Conservation (phyloP, 257 asterid genomes). For the Thymus quinquecostatus region DNA sequence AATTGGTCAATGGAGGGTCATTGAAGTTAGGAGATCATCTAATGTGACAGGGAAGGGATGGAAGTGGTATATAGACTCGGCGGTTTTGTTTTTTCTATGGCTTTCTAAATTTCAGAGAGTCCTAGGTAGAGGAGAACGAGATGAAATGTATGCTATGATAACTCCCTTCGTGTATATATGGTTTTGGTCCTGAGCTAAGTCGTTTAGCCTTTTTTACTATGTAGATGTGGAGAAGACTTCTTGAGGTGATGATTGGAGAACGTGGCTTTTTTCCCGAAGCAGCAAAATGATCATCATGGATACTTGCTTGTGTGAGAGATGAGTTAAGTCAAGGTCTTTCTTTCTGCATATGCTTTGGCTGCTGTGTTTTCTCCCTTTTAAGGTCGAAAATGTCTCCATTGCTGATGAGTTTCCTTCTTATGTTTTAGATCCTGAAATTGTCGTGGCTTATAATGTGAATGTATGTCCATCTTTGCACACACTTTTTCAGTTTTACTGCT, state of each 20-base stretch:
- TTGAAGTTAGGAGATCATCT: constrained; percentile 5
- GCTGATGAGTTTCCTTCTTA: constrained; percentile 42
- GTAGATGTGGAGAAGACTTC: constrained; percentile 63
- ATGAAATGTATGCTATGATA: background rate
- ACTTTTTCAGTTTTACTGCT: constrained; percentile 29
- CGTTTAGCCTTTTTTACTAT: constrained; percentile 17
- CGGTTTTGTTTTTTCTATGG: background rate
- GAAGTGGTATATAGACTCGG: background rate
- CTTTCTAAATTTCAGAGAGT: constrained; percentile 14
- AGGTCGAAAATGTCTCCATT: constrained; percentile 40
- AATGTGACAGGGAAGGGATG: constrained; percentile 7
- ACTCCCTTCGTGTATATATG: background rate
- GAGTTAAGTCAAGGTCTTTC: constrained; percentile 37
- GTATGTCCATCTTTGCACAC: constrained; percentile 26
- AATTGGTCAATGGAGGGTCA: background rate
- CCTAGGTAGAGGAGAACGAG: background rate
- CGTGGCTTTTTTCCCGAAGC: constrained; percentile 21
- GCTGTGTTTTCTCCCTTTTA: constrained; percentile 35
- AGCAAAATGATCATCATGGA: constrained; percentile 27
- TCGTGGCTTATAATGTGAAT: constrained; percentile 28
- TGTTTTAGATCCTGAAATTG: constrained; percentile 35
- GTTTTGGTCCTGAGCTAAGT: constrained; percentile 8
- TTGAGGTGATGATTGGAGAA: constrained; percentile 39
- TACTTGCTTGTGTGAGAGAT: constrained; percentile 33
- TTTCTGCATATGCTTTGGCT: constrained; percentile 32